Evolutionary conservation across 2,329 filamentous ascomycete species (phyloP), one percentile per base, ranked within the genome.

Genomic region (Keithomyces neogunnii): DNA sequence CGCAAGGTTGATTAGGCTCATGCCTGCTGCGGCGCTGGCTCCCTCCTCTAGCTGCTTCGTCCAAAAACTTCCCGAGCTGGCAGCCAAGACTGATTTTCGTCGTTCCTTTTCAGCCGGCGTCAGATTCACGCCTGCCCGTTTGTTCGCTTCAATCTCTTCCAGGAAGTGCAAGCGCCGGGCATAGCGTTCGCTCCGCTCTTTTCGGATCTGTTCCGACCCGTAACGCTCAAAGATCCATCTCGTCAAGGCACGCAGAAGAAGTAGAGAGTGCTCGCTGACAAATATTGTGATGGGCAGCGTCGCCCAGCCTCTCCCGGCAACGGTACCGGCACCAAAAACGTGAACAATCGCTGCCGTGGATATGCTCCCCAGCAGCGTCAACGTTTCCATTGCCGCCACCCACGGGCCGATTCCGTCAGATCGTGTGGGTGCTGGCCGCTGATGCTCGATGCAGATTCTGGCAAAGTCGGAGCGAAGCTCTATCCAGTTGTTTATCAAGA

Each of bases 381-480:
- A 71, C 55, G 88, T 82, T 46, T 80, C 78, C 10, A 90, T 72
- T 0, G 80, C 82, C 55, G 84, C 76, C 13, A 89, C 74, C 78
- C 84, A 89, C 0, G 86, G 85, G 0, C 86, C 86, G 55, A 90
- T 89, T 3, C 82, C 85, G 60, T 89, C 86, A 1, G 84, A 77
- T 5, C 86, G 81, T 56, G 78, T 77, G 0, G 86, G 86, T 0
- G 76, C 79, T 0, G 86, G 87, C 1, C 87, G 80, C 55, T 84
- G 83, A 70, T 85, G 86, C 61, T 89, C 85, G 29, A 83, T 73
- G 55, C 83, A 87, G 51, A 90, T 86, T 61, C 89, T 90, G 67
- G 87, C 78, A 45, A 88, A 86, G 60, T 90, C 86, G 3, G 85
- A 84, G 8, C 86, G 84, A 8, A 90, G 74, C 65, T 90, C 86